Evolutionary conservation across 2,329 filamentous ascomycete genomes (phyloP).

Genomic region (Aspergillus arachidicola): DNA sequence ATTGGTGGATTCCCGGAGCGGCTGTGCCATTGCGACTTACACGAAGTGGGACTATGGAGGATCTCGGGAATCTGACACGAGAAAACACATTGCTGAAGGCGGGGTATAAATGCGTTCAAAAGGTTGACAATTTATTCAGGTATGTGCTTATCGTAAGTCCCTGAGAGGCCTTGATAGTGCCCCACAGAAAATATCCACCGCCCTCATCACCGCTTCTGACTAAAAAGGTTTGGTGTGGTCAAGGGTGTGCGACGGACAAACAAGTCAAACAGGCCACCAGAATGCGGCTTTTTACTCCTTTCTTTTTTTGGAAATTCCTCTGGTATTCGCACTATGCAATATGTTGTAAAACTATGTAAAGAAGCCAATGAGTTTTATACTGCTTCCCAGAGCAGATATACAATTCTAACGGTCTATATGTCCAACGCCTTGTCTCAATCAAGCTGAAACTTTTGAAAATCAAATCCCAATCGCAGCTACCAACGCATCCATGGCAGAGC

Average conservation of each 20-base stretch:
- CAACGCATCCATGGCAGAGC: slow-evolving; percentile 66
- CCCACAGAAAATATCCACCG: neutral
- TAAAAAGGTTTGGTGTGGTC: neutral
- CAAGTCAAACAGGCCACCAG: neutral
- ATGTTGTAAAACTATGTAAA: neutral
- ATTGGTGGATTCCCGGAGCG: neutral
- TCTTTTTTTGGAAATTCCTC: neutral
- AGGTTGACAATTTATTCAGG: neutral
- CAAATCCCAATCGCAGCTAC: slow-evolving; percentile 56
- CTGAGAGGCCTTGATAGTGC: neutral
- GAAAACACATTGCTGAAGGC: neutral
- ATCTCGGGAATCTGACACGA: neutral
- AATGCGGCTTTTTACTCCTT: neutral
- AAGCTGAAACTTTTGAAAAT: neutral
- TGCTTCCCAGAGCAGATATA: neutral
- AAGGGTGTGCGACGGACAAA: too few species aligned
- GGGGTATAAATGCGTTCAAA: neutral
- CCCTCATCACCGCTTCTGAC: neutral
- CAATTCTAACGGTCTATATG: neutral
- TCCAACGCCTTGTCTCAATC: neutral
- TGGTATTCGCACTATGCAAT: neutral
- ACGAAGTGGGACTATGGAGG: neutral
- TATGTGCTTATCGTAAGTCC: too few species aligned
- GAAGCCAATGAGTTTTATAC: neutral
- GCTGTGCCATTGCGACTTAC: neutral